Evolutionary conservation across 2,329 filamentous ascomycete species (phyloP).

Genomic region (Sporothrix pallida): DNA sequence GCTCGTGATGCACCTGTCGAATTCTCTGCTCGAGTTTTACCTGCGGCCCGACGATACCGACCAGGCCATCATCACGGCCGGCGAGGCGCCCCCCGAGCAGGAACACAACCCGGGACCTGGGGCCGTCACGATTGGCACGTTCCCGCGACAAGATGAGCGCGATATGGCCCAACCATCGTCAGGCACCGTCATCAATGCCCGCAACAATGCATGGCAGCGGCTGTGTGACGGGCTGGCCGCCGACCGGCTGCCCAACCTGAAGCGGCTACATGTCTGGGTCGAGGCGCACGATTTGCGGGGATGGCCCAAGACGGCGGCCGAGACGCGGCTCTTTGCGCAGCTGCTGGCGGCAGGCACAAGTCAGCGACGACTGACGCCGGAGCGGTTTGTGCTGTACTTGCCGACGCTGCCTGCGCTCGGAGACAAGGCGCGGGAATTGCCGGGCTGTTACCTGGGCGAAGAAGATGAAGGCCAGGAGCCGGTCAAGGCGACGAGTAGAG

Average conservation of each 20-base stretch:
- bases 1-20: slow-evolving; percentile 40
- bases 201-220: slow-evolving; percentile 42
- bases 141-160: not conserved
- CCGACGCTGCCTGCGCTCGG: slow-evolving; percentile 10
- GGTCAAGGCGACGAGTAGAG: not conserved
- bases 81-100: no score
- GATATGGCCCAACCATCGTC: not conserved
- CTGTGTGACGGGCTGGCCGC: slow-evolving; percentile 39
- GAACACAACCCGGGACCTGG: not conserved
- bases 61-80: slow-evolving; percentile 3
- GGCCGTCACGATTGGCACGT: not conserved
- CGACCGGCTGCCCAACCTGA: slow-evolving; percentile 37
- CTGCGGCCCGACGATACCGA: slow-evolving; percentile 30
- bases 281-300: slow-evolving; percentile 43
- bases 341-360: slow-evolving; percentile 34
- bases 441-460: slow-evolving; percentile 22
- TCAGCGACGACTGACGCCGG: slow-evolving; percentile 12
- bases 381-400: slow-evolving; percentile 26
- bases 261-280: slow-evolving; percentile 42
- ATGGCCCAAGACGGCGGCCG: slow-evolving; percentile 43
- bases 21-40: slow-evolving; percentile 43
- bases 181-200: slow-evolving; percentile 13
- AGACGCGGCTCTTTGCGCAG: slow-evolving; percentile 41
- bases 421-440: not conserved
- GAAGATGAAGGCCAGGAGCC: not conserved